These are phyloP conservation scores for Puccinia polysora DNA, from an alignment of 1,284 basidiomycete genomes.

Conservation along the genomic window DNA sequence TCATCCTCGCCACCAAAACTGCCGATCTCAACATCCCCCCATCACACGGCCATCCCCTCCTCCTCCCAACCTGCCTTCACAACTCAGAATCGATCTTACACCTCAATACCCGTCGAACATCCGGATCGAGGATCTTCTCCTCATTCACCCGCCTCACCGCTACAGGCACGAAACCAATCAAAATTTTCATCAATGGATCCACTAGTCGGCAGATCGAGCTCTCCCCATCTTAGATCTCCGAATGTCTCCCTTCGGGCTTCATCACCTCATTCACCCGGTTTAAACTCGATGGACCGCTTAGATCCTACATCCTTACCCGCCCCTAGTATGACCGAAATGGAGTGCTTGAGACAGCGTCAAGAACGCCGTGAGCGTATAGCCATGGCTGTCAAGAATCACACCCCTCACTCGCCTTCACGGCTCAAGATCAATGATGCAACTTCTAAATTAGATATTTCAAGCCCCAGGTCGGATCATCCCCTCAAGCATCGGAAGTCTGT, in stretches of 20 bases:
- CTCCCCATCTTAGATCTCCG: slow-evolving; percentile 1
- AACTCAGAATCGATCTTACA: neutral
- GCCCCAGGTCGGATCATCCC: slow-evolving; percentile 26
- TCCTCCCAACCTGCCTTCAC: slow-evolving; percentile 2
- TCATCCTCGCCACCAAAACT: slow-evolving; percentile 1
- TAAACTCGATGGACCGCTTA: neutral
- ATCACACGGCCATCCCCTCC: slow-evolving; percentile 1
- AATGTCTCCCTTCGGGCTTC: neutral
- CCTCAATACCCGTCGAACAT: neutral
- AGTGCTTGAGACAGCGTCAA: slow-evolving; percentile 11
- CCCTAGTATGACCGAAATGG: slow-evolving; percentile 11
- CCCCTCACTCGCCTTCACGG: neutral
- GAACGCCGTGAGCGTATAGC: slow-evolving; percentile 35
- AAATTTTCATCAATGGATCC: neutral
- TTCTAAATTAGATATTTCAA: neutral
- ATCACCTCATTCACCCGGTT: neutral
- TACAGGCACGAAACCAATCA: slow-evolving; percentile 6
- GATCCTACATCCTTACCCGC: slow-evolving; percentile 3
- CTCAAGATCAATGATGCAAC: neutral
- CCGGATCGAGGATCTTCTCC: slow-evolving; percentile 1
- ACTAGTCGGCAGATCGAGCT: neutral
- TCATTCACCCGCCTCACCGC: slow-evolving; percentile 11
- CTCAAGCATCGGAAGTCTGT: slow-evolving; percentile 39
- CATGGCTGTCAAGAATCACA: slow-evolving; percentile 18
- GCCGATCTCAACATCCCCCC: slow-evolving; percentile 10